These are phyloP conservation scores for Chlamydomonas sp. DNA, from an alignment of 139 green algal genomes.

Conservation along the genomic window DNA sequence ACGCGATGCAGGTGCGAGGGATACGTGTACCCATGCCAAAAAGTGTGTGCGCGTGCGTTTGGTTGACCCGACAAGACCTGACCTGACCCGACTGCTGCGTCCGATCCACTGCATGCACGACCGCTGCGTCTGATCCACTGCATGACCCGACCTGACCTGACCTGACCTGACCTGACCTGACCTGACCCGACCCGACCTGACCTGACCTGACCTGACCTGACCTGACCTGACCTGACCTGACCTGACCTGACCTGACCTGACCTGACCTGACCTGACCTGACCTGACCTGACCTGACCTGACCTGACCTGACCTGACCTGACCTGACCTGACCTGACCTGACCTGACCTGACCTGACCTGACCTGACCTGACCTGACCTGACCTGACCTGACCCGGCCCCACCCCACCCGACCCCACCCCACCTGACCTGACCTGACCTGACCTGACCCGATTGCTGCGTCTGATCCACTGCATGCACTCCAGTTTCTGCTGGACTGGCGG, in stretches of 20 bases:
- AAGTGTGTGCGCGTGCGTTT: no score
- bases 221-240: not conserved
- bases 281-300: not conserved
- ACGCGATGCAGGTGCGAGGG: no score
- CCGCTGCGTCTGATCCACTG: no score
- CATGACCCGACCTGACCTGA: not conserved
- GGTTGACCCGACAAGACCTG: not conserved
- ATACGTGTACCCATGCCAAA: no score
- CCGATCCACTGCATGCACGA: not conserved
- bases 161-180: not conserved
- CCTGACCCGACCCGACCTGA: not conserved
- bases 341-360: not conserved
- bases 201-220: not conserved
- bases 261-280: not conserved
- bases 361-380: not conserved
- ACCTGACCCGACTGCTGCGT: not conserved
- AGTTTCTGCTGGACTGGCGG: no score
- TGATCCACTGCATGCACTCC: not conserved
- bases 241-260: not conserved
- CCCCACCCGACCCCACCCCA: not conserved
- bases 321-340: not conserved
- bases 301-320: not conserved
- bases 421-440: conserved; percentile 1
- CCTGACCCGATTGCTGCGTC: not conserved
- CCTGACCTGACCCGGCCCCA: not conserved